A percentile compares a stretch with the other conserved stretches of the same genome.
phyloP scores from a whole-genome alignment of 2,329 filamentous ascomycete species.

The Stylonectria norvegica region DNA sequence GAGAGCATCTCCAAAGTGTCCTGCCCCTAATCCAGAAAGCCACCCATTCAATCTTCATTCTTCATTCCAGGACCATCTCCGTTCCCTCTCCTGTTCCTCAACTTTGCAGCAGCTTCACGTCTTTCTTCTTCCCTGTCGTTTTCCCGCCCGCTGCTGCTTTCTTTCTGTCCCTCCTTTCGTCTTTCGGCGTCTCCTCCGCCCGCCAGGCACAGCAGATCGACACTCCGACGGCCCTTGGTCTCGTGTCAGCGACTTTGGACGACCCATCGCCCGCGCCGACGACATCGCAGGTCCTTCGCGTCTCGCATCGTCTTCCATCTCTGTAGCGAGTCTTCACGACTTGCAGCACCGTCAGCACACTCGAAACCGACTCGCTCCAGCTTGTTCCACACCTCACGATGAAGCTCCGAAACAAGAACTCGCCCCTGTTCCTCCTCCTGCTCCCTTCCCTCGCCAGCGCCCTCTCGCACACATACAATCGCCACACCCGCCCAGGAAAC shows the following conservation, averaged over 20 bases:
- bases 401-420: slow-evolving; percentile 54
- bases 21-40: too few species aligned
- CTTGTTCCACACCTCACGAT: slow-evolving; percentile 40
- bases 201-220: too few species aligned
- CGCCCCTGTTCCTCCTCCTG: slow-evolving; percentile 58
- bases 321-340: background rate
- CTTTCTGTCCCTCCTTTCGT: background rate
- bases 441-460: slow-evolving; percentile 53
- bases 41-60: too few species aligned
- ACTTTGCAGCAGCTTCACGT: too few species aligned
- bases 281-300: background rate
- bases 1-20: too few species aligned
- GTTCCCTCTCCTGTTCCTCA: too few species aligned
- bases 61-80: too few species aligned
- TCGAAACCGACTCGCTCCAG: slow-evolving; percentile 3
- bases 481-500: slow-evolving; percentile 18
- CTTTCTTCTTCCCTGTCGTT: too few species aligned
- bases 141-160: background rate
- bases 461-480: slow-evolving; percentile 33
- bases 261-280: background rate
- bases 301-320: background rate
- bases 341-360: slow-evolving; percentile 1
- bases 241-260: background rate
- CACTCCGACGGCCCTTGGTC: too few species aligned
- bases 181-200: background rate